phyloP scores from a whole-genome alignment of 768 basidiomycete species.

The Panellus pusillus region DNA sequence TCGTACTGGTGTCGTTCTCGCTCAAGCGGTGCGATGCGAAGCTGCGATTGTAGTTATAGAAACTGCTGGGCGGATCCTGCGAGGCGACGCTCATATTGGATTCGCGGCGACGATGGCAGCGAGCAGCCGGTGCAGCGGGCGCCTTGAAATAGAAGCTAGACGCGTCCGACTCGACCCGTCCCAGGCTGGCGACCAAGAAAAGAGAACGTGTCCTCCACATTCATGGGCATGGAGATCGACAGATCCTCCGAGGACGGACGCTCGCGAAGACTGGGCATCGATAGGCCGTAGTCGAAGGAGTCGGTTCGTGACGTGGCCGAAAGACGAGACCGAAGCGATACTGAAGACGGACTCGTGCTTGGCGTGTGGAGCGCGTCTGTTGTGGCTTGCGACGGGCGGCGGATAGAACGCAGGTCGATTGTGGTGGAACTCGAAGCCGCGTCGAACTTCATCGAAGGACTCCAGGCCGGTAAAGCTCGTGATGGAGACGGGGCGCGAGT shows the following conservation, averaged over 20 bases:
- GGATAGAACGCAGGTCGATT: conserved; percentile 69
- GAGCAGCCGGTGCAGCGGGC: conserved; percentile 36
- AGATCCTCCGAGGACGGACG: conserved; percentile 62
- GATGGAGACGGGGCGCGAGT: conserved; percentile 49
- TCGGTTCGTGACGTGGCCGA: conserved; percentile 70
- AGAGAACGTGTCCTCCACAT: conserved; percentile 74
- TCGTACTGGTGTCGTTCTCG: conserved; percentile 53
- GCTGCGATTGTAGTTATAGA: conserved; percentile 77
- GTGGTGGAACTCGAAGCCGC: conserved; percentile 72
- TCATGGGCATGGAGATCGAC: conserved; percentile 53
- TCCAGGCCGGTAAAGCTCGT: conserved; percentile 72
- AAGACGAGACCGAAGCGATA: conserved; percentile 79
- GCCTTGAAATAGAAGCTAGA: conserved; percentile 77
- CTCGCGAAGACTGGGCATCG: conserved; percentile 45
- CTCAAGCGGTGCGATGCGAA: conserved; percentile 48
- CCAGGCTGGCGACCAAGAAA: conserved; percentile 49
- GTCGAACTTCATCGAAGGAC: conserved; percentile 76
- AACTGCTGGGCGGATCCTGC: conserved; percentile 64
- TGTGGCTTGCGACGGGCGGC: conserved; percentile 36
- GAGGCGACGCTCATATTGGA: conserved; percentile 58
- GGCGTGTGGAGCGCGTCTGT: conserved; percentile 36
- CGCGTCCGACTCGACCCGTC: conserved; percentile 70
- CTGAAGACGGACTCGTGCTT: conserved; percentile 65
- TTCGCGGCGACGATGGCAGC: conserved; percentile 61
- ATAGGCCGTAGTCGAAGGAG: conserved; percentile 70